Evolutionary conservation across 2,329 filamentous ascomycete species (phyloP).

Genomic region (Paracorniculantispora psalliotae): DNA sequence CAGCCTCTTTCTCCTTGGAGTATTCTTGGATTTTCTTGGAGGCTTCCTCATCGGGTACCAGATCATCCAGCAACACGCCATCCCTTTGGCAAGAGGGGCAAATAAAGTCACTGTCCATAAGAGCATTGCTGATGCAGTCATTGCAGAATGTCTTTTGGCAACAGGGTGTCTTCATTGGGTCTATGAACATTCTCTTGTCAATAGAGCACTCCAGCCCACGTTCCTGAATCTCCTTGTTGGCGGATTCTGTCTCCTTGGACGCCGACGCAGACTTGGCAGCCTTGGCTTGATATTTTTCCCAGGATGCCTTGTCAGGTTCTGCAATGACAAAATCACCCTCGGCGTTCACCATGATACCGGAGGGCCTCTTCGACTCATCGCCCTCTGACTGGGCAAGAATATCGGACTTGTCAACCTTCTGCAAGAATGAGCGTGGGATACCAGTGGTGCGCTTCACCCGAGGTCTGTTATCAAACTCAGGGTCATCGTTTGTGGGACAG

Average conservation of each 20-base stretch:
- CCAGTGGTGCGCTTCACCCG: slow-evolving; percentile 95
- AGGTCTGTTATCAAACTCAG: slow-evolving; percentile 88
- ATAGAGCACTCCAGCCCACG: slow-evolving; percentile 87
- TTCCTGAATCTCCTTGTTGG: slow-evolving; percentile 82
- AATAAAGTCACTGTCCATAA: slow-evolving; percentile 96
- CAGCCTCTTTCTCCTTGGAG: slow-evolving; percentile 50
- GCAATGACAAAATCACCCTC: slow-evolving; percentile 97
- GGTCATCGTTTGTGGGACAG: slow-evolving; percentile 97
- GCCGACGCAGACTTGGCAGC: slow-evolving; percentile 73
- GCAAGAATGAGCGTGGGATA: slow-evolving; percentile 91
- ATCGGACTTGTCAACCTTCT: slow-evolving; percentile 88
- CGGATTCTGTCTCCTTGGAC: slow-evolving; percentile 70
- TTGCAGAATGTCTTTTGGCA: slow-evolving; percentile 98
- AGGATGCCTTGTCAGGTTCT: slow-evolving; percentile 89
- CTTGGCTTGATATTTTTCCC: slow-evolving; percentile 96
- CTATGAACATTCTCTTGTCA: slow-evolving; percentile 97
- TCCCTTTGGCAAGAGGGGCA: slow-evolving; percentile 90
- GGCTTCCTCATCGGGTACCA: slow-evolving; percentile 75
- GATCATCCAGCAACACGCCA: slow-evolving; percentile 87
- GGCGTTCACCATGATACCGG: slow-evolving; percentile 94
- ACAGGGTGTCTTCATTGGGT: slow-evolving; percentile 98
- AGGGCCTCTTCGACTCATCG: slow-evolving; percentile 77
- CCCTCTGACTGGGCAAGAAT: slow-evolving; percentile 68
- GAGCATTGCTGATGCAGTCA: slow-evolving; percentile 98
- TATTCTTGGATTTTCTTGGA: slow-evolving; percentile 75